These are phyloP conservation scores for Leptodermis oblonga DNA, from an alignment of 257 asterid species.

Conservation along the genomic window DNA sequence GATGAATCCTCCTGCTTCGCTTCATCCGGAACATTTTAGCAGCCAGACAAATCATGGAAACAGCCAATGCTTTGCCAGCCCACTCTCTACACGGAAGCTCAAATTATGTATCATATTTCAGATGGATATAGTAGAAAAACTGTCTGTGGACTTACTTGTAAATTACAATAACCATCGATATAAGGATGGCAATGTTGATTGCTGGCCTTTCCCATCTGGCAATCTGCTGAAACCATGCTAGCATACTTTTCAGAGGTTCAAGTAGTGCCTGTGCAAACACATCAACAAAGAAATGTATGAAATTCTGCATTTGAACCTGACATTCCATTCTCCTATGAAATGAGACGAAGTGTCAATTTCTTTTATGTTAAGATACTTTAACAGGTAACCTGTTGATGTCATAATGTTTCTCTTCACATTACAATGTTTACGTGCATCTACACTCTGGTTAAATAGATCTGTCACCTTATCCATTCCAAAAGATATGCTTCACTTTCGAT, in stretches of 20 bases:
- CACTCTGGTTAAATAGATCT: no score
- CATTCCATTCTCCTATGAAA: no score
- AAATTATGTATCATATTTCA: neutral
- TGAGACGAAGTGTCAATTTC: neutral
- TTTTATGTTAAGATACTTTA: neutral
- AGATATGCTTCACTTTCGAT: neutral
- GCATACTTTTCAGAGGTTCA: conserved; percentile 33
- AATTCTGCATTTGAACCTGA: neutral
- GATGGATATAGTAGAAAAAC: neutral
- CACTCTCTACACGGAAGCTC: conserved; percentile 49
- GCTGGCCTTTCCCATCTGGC: conserved; percentile 62
- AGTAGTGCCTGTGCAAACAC: conserved; percentile 49
- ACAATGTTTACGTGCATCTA: neutral
- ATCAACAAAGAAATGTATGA: neutral
- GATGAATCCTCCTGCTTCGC: conserved; percentile 19
- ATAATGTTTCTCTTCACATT: neutral
- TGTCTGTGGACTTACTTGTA: conserved; percentile 49
- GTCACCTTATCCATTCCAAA: neutral
- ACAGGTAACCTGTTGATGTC: neutral
- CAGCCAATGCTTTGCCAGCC: conserved; percentile 62
- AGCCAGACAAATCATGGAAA: conserved; percentile 43
- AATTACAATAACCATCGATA: conserved; percentile 36
- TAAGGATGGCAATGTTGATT: conserved; percentile 31
- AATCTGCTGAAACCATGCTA: conserved; percentile 36
- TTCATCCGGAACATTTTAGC: conserved; percentile 45